These are phyloP conservation scores for Arabis alpina DNA, from an alignment of 345 rosid genomes.

Conservation along the genomic window DNA sequence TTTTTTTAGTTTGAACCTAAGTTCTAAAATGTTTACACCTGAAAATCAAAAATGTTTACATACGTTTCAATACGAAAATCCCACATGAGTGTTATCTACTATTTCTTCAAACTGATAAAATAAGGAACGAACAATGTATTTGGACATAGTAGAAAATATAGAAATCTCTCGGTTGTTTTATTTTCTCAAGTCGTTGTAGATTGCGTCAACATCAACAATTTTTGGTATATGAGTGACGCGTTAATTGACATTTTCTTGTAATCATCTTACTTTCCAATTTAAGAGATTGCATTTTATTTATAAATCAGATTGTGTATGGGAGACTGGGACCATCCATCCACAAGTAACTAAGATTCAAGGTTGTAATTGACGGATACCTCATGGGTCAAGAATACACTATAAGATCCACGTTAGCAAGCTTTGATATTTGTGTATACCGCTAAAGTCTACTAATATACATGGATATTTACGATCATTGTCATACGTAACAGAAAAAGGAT, in stretches of 20 bases:
- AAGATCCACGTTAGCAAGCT: no score
- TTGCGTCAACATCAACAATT: constrained; percentile 4
- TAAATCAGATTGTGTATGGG: background rate
- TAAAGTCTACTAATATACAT: no score
- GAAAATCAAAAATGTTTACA: no score
- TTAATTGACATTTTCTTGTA: constrained; percentile 31
- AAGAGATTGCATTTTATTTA: background rate
- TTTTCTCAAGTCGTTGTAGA: constrained; percentile 24
- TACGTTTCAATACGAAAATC: no score
- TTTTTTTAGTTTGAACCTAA: no score
- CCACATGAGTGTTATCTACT: no score
- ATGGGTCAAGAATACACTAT: constrained; percentile 2
- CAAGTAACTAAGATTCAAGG: constrained; percentile 15
- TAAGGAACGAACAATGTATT: background rate
- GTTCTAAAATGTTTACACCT: no score
- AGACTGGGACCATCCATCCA: background rate
- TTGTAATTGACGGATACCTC: constrained; percentile 20
- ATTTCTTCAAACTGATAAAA: constrained; percentile 1
- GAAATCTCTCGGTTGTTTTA: background rate
- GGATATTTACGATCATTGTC: no score
- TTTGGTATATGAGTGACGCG: background rate
- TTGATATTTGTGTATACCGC: no score
- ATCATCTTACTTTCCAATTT: constrained; percentile 7
- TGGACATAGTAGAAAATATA: background rate
- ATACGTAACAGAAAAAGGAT: no score